These are phyloP conservation scores for Fusarium sororula DNA, from an alignment of 2,329 filamentous ascomycete species.

Conservation along the genomic window DNA sequence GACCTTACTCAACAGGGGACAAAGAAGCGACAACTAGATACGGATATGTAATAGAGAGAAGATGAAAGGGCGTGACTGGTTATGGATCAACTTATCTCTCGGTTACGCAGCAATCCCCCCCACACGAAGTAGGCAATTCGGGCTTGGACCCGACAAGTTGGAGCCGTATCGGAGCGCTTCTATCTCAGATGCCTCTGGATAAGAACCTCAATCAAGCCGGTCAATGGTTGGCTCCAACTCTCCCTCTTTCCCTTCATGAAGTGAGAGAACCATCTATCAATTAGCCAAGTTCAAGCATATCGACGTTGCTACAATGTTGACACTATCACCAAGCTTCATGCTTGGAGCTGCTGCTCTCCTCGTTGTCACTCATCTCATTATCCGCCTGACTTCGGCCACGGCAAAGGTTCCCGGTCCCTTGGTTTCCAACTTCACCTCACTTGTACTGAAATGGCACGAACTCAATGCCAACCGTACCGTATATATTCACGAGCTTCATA, in stretches of 20 bases:
- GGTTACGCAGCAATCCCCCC: slow-evolving; percentile 12
- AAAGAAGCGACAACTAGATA: slow-evolving; percentile 12
- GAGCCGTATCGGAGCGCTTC: slow-evolving; percentile 13
- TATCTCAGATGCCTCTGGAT: slow-evolving; percentile 24
- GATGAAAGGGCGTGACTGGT: slow-evolving; percentile 3
- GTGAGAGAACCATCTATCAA: not conserved
- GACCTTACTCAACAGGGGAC: slow-evolving; percentile 9
- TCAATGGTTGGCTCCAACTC: not conserved
- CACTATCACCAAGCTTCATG: slow-evolving; percentile 44
- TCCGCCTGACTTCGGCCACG: slow-evolving; percentile 47
- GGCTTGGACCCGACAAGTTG: slow-evolving; percentile 18
- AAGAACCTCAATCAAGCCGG: slow-evolving; percentile 20
- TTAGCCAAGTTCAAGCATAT: not conserved
- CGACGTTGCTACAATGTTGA: slow-evolving; percentile 32
- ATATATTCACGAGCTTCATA: slow-evolving; percentile 66
- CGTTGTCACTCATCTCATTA: slow-evolving; percentile 41
- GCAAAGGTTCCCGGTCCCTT: slow-evolving; percentile 59
- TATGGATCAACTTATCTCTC: slow-evolving; percentile 5
- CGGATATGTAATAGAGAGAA: slow-evolving; percentile 9
- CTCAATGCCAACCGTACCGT: slow-evolving; percentile 60
- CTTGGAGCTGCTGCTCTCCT: slow-evolving; percentile 34
- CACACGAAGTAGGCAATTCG: slow-evolving; percentile 17
- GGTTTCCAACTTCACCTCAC: slow-evolving; percentile 59
- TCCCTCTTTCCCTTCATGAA: not conserved
- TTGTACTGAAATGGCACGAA: slow-evolving; percentile 65